phyloP scores from a whole-genome alignment of 306 rosid species.

The Cicer chorassanicum region DNA sequence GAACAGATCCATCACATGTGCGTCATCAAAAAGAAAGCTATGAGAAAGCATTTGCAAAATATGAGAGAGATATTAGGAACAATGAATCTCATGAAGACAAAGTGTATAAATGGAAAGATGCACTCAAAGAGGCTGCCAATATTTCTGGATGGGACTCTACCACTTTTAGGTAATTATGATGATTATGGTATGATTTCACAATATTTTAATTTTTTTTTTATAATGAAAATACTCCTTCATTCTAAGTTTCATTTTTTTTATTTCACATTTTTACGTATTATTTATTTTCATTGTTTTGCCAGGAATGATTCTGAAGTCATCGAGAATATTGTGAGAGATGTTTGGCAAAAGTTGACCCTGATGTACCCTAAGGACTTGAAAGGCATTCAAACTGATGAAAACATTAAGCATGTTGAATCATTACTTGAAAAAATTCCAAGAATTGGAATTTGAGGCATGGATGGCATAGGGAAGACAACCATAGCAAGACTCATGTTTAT shows the following conservation, averaged over 20 bases:
- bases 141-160: constrained; percentile 14
- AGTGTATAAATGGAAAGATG: constrained; percentile 3
- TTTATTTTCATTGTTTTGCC: too few relatives aligned
- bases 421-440: background rate
- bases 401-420: background rate
- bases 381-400: constrained; percentile 20
- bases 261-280: too few relatives aligned
- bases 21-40: background rate
- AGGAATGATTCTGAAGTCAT: background rate
- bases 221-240: too few relatives aligned
- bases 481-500: constrained; percentile 31
- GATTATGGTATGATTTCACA: too few relatives aligned
- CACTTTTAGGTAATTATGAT: background rate
- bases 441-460: constrained; percentile 52
- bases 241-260: too few relatives aligned
- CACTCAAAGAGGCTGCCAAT: background rate
- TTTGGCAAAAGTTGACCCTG: background rate
- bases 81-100: background rate
- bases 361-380: background rate
- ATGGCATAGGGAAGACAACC: constrained; percentile 40
- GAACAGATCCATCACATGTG: constrained; percentile 17
- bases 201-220: too few relatives aligned
- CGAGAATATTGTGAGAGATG: constrained; percentile 4
- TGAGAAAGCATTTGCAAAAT: constrained; percentile 6
- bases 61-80: background rate